Percentiles rank a stretch among this genome's conserved stretches.
Evolutionary conservation across 768 basidiomycete genomes (phyloP).

Genomic region (Calocera viscosa): DNA sequence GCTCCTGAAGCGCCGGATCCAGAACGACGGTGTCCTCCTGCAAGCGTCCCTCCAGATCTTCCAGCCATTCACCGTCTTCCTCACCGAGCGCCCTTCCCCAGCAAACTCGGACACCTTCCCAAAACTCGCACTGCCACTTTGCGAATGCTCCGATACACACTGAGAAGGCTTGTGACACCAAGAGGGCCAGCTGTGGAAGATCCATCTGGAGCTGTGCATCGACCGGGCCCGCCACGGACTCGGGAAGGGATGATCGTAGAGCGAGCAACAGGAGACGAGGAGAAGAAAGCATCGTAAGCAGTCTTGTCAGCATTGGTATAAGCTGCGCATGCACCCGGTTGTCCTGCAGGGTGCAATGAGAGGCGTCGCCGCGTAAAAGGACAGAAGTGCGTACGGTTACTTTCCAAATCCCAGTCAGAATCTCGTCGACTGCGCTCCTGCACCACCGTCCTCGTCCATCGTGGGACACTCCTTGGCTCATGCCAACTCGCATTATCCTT

Average conservation of each 20-base stretch:
- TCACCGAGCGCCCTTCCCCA: neutral
- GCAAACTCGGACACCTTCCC: constrained; percentile 17
- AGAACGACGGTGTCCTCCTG: neutral
- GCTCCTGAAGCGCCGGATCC: neutral
- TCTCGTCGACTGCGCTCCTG: neutral
- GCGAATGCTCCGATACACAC: constrained; percentile 42
- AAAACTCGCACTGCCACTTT: constrained; percentile 48
- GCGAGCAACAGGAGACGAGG: neutral
- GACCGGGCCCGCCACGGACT: constrained; percentile 22
- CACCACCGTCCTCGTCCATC: neutral
- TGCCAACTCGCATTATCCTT: neutral
- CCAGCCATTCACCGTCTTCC: neutral
- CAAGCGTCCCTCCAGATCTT: neutral
- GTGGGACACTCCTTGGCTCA: neutral
- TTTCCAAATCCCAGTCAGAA: neutral
- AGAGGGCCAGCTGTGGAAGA: constrained; percentile 48
- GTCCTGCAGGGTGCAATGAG: neutral
- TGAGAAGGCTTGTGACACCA: constrained; percentile 49
- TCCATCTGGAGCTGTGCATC: constrained; percentile 59
- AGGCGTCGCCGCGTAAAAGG: neutral
- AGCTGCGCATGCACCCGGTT: neutral
- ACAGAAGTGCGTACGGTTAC: neutral
- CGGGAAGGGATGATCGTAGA: neutral
- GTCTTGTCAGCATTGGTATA: neutral
- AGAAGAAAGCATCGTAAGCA: neutral